Evolutionary conservation across 2,329 filamentous ascomycete genomes (phyloP).

Genomic region (Rhytidhysteron rufulum): DNA sequence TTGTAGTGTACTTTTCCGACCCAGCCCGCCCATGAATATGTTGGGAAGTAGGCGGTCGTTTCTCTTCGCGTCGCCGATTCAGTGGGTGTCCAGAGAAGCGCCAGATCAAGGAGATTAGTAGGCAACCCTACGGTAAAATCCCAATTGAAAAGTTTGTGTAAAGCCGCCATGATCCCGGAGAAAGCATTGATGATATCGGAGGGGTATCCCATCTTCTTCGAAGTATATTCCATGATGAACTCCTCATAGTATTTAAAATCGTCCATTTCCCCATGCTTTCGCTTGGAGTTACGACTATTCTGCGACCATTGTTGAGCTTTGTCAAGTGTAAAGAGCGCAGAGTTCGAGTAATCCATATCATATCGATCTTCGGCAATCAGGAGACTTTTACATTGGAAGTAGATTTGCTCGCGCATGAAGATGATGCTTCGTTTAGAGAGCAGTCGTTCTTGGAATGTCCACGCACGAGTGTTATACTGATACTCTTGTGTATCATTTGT

Average conservation of each 20-base stretch:
- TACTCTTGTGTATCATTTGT: too few relatives aligned
- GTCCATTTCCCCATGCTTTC: not conserved
- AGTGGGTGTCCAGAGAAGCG: not conserved
- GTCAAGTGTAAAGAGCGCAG: not conserved
- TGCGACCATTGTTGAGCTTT: not conserved
- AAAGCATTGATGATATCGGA: slow-evolving; percentile 1
- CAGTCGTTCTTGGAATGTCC: slow-evolving; percentile 1
- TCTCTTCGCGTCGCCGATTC: not conserved
- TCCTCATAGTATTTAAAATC: not conserved
- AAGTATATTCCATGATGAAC: not conserved
- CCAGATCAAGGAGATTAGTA: not conserved
- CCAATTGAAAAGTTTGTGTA: not conserved
- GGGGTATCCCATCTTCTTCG: not conserved
- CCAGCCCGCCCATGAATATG: not conserved
- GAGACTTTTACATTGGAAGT: not conserved
- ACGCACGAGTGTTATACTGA: slow-evolving; percentile 26
- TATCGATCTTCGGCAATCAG: not conserved
- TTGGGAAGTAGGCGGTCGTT: not conserved
- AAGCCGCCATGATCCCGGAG: not conserved
- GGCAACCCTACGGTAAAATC: not conserved
- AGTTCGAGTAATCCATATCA: not conserved
- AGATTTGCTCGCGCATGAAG: not conserved
- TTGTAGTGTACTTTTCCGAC: not conserved
- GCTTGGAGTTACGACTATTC: not conserved
- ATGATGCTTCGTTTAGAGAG: not conserved